A percentile compares a stretch with the other conserved stretches of the same genome.
Evolutionary conservation across 768 basidiomycete species (phyloP).

Genomic region (Nidularia pulvinata): DNA sequence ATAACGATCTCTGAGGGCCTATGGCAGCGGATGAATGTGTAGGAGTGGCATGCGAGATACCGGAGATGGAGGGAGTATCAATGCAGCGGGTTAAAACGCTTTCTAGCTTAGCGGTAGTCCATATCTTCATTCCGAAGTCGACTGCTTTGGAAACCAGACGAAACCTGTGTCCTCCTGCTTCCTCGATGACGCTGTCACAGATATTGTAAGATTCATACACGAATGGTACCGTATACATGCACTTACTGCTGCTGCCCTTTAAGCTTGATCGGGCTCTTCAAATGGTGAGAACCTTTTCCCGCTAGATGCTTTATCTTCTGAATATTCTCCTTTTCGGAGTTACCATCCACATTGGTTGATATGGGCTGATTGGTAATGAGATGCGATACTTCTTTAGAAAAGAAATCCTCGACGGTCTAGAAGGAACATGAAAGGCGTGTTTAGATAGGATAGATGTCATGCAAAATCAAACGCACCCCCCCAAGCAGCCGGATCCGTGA

Average conservation of each 20-base stretch:
- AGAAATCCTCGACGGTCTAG: constrained; percentile 87
- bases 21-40: constrained; percentile 20
- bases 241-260: constrained; percentile 47
- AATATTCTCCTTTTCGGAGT: constrained; percentile 70
- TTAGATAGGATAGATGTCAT: constrained; percentile 2
- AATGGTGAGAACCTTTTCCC: constrained; percentile 17
- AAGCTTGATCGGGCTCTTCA: constrained; percentile 70
- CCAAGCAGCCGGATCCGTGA: constrained; percentile 66
- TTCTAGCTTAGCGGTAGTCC: constrained; percentile 72
- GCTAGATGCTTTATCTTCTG: constrained; percentile 22
- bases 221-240: neutral
- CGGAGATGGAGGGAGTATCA: constrained; percentile 22
- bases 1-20: constrained; percentile 47
- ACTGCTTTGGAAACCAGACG: constrained; percentile 67
- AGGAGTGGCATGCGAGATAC: constrained; percentile 15
- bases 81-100: constrained; percentile 74
- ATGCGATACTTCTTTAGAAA: constrained; percentile 86
- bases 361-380: constrained; percentile 68
- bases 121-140: constrained; percentile 81
- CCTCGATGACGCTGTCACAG: too few species aligned
- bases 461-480: constrained; percentile 57
- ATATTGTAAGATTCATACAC: neutral
- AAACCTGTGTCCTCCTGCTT: constrained; percentile 8
- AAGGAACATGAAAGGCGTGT: constrained; percentile 2
- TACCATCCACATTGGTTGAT: constrained; percentile 26